These are phyloP conservation scores for Lactifluus echinatus DNA, from an alignment of 768 basidiomycete genomes.

Conservation along the genomic window DNA sequence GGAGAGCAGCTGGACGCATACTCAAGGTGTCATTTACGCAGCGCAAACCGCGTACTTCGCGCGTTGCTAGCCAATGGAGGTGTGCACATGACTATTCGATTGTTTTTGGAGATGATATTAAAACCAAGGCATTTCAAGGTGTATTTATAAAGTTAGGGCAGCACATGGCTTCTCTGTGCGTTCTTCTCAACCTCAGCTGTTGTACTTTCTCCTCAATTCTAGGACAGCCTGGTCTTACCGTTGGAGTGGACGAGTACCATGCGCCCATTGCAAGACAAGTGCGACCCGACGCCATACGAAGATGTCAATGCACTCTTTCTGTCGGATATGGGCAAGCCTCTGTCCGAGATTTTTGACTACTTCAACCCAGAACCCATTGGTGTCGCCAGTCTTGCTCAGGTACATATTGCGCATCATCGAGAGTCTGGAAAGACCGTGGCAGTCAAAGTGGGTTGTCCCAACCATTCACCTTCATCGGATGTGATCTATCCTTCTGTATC, in stretches of 20 bases:
- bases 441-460: slow-evolving; percentile 52
- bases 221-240: slow-evolving; percentile 43
- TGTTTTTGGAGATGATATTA: background rate
- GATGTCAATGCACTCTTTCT: slow-evolving; percentile 70
- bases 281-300: slow-evolving; percentile 78
- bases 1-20: slow-evolving; percentile 45
- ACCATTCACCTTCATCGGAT: background rate
- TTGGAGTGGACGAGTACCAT: slow-evolving; percentile 53
- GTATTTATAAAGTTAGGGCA: slow-evolving; percentile 90
- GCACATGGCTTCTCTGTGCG: slow-evolving; percentile 64
- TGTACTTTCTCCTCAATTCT: slow-evolving; percentile 22
- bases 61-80: slow-evolving; percentile 89
- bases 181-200: slow-evolving; percentile 9
- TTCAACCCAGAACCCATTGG: slow-evolving; percentile 88
- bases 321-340: slow-evolving; percentile 64
- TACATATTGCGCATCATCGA: slow-evolving; percentile 73
- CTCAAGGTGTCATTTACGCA: slow-evolving; percentile 77
- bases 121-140: slow-evolving; percentile 32
- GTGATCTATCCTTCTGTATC: slow-evolving; percentile 10
- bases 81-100: slow-evolving; percentile 26
- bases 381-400: slow-evolving; percentile 93
- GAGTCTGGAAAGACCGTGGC: slow-evolving; percentile 71
- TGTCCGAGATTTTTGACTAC: slow-evolving; percentile 71
- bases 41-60: slow-evolving; percentile 66
- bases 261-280: slow-evolving; percentile 79